Evolutionary conservation across 1,284 basidiomycete genomes (phyloP).

Genomic region (Lignosus rhinocerotis): DNA sequence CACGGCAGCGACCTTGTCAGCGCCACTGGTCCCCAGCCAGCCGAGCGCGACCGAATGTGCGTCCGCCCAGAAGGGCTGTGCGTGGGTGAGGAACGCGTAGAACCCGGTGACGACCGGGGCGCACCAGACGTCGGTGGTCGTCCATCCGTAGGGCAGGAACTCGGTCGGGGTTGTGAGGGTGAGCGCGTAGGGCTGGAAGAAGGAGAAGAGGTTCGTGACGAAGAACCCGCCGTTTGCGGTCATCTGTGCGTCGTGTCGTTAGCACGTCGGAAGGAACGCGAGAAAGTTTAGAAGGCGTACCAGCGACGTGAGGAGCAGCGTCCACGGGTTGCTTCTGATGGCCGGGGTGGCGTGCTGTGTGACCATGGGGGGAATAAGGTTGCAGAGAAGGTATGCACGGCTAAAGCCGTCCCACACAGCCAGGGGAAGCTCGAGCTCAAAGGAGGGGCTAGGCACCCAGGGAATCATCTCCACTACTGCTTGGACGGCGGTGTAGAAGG

Average conservation of each 20-base stretch:
- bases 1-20: constrained; percentile 43
- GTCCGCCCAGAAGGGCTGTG: constrained; percentile 75
- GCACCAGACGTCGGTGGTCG: constrained; percentile 72
- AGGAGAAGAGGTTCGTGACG: constrained; percentile 64
- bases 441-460: constrained; percentile 48
- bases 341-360: constrained; percentile 47
- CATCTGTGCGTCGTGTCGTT: constrained; percentile 40
- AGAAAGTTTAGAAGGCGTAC: constrained; percentile 40
- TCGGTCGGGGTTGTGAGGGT: constrained; percentile 67
- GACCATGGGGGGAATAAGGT: constrained; percentile 66
- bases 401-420: constrained; percentile 67
- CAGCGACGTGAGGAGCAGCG: constrained; percentile 64
- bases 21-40: constrained; percentile 35
- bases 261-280: not conserved
- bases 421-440: constrained; percentile 61
- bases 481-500: constrained; percentile 55
- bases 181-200: constrained; percentile 65
- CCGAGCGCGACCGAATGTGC: constrained; percentile 49
- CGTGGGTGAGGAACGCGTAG: constrained; percentile 74
- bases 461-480: constrained; percentile 63
- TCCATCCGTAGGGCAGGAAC: constrained; percentile 73
- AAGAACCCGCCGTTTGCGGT: constrained; percentile 76
- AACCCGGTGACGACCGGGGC: constrained; percentile 68
- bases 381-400: constrained; percentile 70
- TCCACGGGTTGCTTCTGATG: constrained; percentile 67